phyloP scores from a whole-genome alignment of 805 yeast species.

The Kuraishia borneana region DNA sequence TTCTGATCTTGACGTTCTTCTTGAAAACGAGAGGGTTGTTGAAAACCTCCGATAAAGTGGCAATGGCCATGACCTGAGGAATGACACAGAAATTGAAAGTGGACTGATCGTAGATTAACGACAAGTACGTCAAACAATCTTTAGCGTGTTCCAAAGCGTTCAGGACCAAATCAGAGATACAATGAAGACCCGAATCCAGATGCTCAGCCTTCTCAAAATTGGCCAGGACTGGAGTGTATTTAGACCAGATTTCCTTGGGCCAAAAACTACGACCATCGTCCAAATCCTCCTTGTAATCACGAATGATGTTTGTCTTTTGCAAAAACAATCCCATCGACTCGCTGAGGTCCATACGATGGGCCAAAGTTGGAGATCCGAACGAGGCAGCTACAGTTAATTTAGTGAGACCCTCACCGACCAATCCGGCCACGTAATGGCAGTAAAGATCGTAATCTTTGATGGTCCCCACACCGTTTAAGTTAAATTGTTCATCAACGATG shows the following conservation, averaged over 20 bases:
- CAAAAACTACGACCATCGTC: constrained; percentile 90
- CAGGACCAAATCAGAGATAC: constrained; percentile 72
- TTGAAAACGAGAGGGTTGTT: constrained; percentile 67
- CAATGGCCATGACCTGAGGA: constrained; percentile 99
- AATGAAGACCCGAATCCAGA: constrained; percentile 46
- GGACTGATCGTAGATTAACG: constrained; percentile 70
- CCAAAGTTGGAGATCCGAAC: constrained; percentile 46
- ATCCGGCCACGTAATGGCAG: constrained; percentile 96
- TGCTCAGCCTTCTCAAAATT: constrained; percentile 45
- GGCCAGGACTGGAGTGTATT: constrained; percentile 54
- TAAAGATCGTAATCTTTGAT: constrained; percentile 77
- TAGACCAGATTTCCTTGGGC: constrained; percentile 91
- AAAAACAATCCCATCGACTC: constrained; percentile 90
- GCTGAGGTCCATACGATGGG: constrained; percentile 46
- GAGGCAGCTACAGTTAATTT: constrained; percentile 66
- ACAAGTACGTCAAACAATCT: constrained; percentile 66
- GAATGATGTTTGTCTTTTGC: constrained; percentile 91
- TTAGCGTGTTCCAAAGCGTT: constrained; percentile 70
- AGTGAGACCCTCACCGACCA: constrained; percentile 94
- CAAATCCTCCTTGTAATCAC: constrained; percentile 90
- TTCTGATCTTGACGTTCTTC: constrained; percentile 74
- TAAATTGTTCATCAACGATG: constrained; percentile 65
- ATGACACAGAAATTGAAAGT: constrained; percentile 89
- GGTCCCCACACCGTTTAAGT: constrained; percentile 68
- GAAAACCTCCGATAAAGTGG: constrained; percentile 80